Evolutionary conservation across 441 rosid species (phyloP).

Genomic region (Populus tomentosa): DNA sequence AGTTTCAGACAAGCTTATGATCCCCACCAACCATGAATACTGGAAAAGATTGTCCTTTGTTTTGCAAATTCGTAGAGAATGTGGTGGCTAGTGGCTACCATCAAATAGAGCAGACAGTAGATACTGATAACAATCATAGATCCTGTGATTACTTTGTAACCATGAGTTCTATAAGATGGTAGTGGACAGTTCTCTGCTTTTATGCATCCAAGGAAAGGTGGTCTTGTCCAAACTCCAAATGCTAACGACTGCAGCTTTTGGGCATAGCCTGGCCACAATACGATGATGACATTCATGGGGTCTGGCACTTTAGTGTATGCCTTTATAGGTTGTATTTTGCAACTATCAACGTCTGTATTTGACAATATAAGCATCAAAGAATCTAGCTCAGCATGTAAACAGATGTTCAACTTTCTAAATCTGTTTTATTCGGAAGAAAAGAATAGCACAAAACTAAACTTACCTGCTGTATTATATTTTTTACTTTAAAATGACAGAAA

Average conservation of each 20-base stretch:
- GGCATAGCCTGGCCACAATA: background rate
- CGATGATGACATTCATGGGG: background rate
- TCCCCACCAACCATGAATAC: background rate
- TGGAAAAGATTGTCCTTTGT: background rate
- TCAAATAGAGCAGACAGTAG: background rate
- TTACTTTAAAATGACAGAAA: background rate
- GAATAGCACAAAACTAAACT: background rate
- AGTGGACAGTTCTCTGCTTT: background rate
- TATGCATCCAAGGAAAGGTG: background rate
- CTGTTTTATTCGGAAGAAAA: background rate
- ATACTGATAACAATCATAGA: too few relatives aligned
- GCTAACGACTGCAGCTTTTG: background rate
- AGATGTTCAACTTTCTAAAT: too few relatives aligned
- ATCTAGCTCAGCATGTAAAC: too few relatives aligned
- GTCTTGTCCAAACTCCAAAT: background rate
- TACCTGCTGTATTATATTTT: background rate
- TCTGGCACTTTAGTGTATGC: too few relatives aligned
- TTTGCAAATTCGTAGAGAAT: background rate
- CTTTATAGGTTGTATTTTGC: too few relatives aligned
- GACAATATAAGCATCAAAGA: too few relatives aligned
- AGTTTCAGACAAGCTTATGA: background rate
- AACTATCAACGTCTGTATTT: too few relatives aligned
- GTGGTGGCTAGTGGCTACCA: background rate
- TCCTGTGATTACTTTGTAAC: background rate
- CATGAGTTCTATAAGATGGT: background rate